A percentile compares a stretch with the other conserved stretches of the same genome.
These are phyloP conservation scores for Neofusicoccum parvum DNA, from an alignment of 2,329 filamentous ascomycete genomes.

Conservation along the genomic window DNA sequence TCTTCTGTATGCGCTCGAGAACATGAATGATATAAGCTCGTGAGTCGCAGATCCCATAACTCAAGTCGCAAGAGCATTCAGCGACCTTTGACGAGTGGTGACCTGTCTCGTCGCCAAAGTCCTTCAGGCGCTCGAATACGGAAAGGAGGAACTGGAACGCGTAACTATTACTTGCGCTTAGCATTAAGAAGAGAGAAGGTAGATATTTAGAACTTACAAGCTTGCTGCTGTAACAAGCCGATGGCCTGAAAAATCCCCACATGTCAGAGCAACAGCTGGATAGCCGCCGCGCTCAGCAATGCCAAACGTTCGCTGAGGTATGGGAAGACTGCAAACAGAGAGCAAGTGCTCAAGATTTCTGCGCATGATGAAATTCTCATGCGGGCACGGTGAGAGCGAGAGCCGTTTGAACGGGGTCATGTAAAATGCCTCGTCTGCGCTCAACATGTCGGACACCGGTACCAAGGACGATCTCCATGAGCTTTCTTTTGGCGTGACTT, in stretches of 20 bases:
- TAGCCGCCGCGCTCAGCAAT: neutral
- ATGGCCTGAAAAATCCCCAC: constrained; percentile 25
- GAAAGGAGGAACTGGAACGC: neutral
- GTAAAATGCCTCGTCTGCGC: neutral
- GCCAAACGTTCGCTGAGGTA: neutral
- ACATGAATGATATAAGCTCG: neutral
- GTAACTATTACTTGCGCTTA: neutral
- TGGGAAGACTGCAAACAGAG: constrained; percentile 23
- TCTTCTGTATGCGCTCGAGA: neutral
- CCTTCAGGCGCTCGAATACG: neutral
- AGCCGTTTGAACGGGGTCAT: neutral
- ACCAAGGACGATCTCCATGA: neutral
- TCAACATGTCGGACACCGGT: neutral
- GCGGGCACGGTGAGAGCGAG: neutral
- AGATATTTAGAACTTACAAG: constrained; percentile 1
- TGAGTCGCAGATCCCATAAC: neutral
- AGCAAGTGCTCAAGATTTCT: constrained; percentile 24
- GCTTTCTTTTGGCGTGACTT: neutral
- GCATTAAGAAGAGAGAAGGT: no score
- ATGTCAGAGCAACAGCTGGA: constrained; percentile 21
- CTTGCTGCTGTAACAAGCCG: constrained; percentile 20
- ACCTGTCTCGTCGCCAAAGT: neutral
- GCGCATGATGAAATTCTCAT: constrained; percentile 19
- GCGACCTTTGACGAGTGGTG: neutral
- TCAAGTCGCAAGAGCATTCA: neutral